phyloP scores from a whole-genome alignment of 2,329 filamentous ascomycete genomes.

The Cordyceps javanica region DNA sequence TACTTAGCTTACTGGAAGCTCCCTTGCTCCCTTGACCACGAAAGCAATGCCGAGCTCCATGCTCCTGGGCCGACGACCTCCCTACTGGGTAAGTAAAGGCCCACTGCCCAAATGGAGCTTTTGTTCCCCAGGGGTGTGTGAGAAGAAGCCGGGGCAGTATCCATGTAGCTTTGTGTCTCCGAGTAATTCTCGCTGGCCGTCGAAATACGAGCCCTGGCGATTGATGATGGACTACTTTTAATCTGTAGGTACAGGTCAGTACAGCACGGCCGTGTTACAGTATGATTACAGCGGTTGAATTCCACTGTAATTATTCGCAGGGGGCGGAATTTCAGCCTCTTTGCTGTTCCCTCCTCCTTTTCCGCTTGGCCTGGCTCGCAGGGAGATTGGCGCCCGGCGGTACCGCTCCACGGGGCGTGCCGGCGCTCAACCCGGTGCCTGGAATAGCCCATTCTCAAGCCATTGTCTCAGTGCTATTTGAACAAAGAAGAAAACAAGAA shows the following conservation, averaged over 20 bases:
- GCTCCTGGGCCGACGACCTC: too few species aligned
- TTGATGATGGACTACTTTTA: too few species aligned
- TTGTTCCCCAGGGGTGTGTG: neutral
- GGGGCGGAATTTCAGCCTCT: neutral
- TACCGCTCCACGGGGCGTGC: constrained; percentile 3
- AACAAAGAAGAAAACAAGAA: neutral
- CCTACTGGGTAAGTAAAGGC: too few species aligned
- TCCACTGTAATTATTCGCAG: neutral
- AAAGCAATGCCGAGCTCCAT: too few species aligned
- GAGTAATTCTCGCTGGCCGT: neutral
- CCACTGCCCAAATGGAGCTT: neutral
- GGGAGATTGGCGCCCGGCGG: neutral
- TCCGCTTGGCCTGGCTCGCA: neutral
- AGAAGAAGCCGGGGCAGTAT: neutral
- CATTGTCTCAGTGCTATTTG: neutral
- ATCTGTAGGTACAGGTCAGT: too few species aligned
- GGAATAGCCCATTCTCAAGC: too few species aligned
- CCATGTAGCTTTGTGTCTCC: neutral
- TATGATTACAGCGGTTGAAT: neutral
- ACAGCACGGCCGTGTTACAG: neutral
- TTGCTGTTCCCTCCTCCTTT: neutral
- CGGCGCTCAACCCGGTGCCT: neutral
- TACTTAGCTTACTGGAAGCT: too few species aligned
- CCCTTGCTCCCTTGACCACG: too few species aligned
- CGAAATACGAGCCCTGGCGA: neutral